Conservation (phyloP, 164 flowering plant genomes). For the grape (Vitis vinifera) region DNA sequence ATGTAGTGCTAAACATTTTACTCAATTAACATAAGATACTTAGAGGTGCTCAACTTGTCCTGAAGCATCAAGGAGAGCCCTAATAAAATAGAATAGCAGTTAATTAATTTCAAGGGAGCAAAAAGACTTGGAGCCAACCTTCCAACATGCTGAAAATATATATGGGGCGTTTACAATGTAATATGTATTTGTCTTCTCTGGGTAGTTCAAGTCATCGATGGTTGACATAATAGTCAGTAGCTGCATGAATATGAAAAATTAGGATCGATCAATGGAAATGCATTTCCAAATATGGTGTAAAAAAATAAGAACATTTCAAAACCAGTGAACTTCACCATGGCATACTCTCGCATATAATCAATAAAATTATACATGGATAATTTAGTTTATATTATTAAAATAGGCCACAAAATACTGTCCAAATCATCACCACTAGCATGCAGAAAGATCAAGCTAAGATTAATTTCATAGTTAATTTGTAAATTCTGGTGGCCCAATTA, state of each 20-base stretch:
- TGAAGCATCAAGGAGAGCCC: not conserved
- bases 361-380: too few species aligned
- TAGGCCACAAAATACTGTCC: too few species aligned
- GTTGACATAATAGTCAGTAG: slow-evolving; percentile 75
- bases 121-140: slow-evolving; percentile 44
- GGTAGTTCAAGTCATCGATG: slow-evolving; percentile 94
- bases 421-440: too few species aligned
- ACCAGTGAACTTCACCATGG: not conserved
- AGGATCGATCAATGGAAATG: not conserved
- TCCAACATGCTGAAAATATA: slow-evolving; percentile 96
- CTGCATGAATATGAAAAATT: slow-evolving; percentile 30
- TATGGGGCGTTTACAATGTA: slow-evolving; percentile 93
- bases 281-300: not conserved
- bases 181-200: slow-evolving; percentile 95
- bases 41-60: not conserved
- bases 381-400: too few species aligned
- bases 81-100: not conserved
- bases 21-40: not conserved
- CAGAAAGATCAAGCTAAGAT: too few species aligned
- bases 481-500: too few species aligned
- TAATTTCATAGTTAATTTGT: too few species aligned
- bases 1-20: not conserved
- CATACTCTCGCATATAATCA: too few species aligned
- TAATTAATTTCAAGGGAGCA: not conserved
- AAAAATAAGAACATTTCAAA: not conserved